phyloP scores from a whole-genome alignment of 202 grass and related monocot species.

The Zoysia matrella region DNA sequence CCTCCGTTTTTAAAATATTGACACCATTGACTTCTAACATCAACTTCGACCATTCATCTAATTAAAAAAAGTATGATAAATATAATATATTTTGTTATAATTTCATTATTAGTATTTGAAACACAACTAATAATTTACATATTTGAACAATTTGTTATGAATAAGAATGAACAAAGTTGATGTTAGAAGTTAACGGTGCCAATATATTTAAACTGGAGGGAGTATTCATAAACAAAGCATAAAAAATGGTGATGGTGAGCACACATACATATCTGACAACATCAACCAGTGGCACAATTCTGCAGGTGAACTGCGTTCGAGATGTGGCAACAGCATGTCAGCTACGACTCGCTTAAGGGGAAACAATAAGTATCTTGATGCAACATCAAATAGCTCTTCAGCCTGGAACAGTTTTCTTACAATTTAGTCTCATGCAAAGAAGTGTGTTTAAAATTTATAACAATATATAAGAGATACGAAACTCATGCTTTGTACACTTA shows the following conservation, averaged over 20 bases:
- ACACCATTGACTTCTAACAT: no score
- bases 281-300: slow-evolving; percentile 94
- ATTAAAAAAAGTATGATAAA: no score
- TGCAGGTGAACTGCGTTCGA: slow-evolving; percentile 66
- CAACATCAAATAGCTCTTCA: slow-evolving; percentile 94
- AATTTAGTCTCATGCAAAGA: neutral
- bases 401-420: slow-evolving; percentile 52
- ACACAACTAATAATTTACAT: no score
- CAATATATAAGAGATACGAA: neutral
- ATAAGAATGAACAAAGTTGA: no score
- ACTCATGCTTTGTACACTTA: slow-evolving; percentile 35
- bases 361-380: slow-evolving; percentile 93
- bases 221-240: neutral
- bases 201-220: no score
- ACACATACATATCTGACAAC: slow-evolving; percentile 85
- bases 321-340: slow-evolving; percentile 70
- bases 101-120: no score
- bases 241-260: neutral
- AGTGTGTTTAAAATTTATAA: neutral
- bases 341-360: slow-evolving; percentile 84
- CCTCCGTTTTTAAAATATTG: no score
- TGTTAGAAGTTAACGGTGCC: no score
- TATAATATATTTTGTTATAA: no score
- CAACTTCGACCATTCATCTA: no score
- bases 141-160: no score